Conservation (phyloP, 257 asterid species). For the Penstemon barbatus region DNA sequence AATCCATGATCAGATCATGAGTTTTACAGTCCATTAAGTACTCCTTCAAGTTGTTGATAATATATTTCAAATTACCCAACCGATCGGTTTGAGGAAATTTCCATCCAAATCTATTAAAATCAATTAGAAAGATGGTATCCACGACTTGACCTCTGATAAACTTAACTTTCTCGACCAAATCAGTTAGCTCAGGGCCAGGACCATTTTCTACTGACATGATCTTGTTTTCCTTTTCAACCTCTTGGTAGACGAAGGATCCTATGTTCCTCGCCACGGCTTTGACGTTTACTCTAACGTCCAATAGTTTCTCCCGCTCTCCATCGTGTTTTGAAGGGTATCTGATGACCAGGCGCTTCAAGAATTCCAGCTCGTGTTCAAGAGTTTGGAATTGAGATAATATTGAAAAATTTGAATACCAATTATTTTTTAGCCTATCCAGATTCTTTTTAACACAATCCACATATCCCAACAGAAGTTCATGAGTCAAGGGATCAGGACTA, state of each 20-base stretch:
- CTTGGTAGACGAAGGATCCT: not conserved
- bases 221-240: too few species aligned
- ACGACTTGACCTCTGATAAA: not conserved
- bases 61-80: not conserved
- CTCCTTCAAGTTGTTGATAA: not conserved
- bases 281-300: not conserved
- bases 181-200: not conserved
- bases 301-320: not conserved
- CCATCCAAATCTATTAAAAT: not conserved
- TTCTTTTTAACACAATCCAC: not conserved
- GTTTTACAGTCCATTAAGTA: not conserved
- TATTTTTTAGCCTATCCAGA: not conserved
- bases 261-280: not conserved
- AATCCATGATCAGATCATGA: not conserved
- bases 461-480: not conserved
- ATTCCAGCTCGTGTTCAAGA: not conserved
- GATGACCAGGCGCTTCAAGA: not conserved
- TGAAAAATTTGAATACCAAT: not conserved
- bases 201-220: not conserved
- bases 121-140: not conserved
- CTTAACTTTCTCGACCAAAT: not conserved
- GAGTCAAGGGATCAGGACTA: not conserved
- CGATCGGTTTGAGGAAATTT: not conserved
- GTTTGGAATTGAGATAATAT: not conserved
- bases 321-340: not conserved